Base-by-base conservation (phyloP, 2,329 filamentous ascomycete species). In the Dryadomyces sulphureus region DNA sequence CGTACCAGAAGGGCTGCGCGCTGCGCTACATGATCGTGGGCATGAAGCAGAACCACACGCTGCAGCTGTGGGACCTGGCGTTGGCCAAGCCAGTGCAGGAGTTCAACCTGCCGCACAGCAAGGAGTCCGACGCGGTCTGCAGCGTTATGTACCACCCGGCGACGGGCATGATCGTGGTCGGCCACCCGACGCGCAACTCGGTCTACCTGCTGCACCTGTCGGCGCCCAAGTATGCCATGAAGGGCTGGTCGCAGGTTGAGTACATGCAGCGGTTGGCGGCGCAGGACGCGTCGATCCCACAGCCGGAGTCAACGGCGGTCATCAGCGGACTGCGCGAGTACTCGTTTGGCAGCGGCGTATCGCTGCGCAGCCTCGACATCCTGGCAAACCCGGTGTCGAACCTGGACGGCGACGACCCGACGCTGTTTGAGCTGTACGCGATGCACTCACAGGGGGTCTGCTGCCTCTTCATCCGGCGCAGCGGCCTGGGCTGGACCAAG, bases 401-500 rank as follows among this genome's bases (percentile, higher is more conserved):
- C 7, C 70, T 77, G 49, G 74, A 76, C 35, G 69, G 69, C 21
- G 79, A 82, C 20, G 83, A 92, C 52, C 77, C 77, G 16, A 79
- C 81, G 0, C 66, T 95, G 14, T 96, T 98, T 57, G 92, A 98
- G 66, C 72, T 98, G 9, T 98, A 98, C 60, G 84, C 87, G 27
- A 94, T 95, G 82, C 90, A 98, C 62, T 95, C 92, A 11, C 93
- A 88, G 65, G 92, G 92, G 50, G 88, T 96, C n/a, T 89, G 89
- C 17, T 90, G 85, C 56, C 62, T 96, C 45, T 80, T 79, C 52
- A 79, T 98, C 60, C 90, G 84, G 61, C 86, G 90, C 59, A 77
- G 81, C 44, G 90, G 96, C 62, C 70, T 98, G 42, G 92, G 93
- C 25, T 96, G 89, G 89, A 83, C 81, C 54, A 77, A 79, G 54